Base-by-base conservation (phyloP, 2,329 filamentous ascomycete species). In the Shiraia bambusicola region DNA sequence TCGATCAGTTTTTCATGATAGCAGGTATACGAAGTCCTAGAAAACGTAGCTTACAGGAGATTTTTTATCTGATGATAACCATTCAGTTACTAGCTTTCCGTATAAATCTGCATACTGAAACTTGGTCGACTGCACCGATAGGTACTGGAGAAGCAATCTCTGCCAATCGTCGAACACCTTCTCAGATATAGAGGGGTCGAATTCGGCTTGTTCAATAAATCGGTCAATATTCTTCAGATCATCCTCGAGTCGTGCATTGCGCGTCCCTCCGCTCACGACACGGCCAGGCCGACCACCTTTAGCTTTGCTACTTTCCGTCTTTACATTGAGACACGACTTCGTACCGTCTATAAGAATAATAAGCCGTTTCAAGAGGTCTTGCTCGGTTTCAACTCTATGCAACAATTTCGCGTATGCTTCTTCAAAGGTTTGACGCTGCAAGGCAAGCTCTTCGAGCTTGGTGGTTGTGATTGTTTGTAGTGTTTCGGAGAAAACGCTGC, bases 371-470 rank as follows among this genome's bases (percentile, higher is more conserved):
- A 68, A 32, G 4, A 48, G 45, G 37, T 66, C 50, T 14, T 43
- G 24, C 25, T 60, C 44, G 5, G 43, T 42, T 22, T 54, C 26
- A 1, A 40, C 42, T 12, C 45, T 29, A 11, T 31, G 40, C 12
- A 56, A 24, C 7, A 66, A 44, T 12, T 35, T 29, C 4, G 45
- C 49, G 17, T 66, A 49, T 5, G 67, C 60, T 24, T 54, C 56
- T 17, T 61, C 49, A 30, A 72, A 67, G 11, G 52, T 50, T 6
- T 46, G 43, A 2, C 58, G 59, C 17, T 65, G 60, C 57, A 72
- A 67, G 4, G 60, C 53, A 8, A 73, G 56, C 42, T 69, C 66
- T 37, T 63, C 53, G 3, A 69, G 52, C 34, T 69, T 69, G 12
- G 65, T 65, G 8, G 47, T 62, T 2, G 65, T 69, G 43, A 69